phyloP scores from a whole-genome alignment of 108 stramenopile species.

The Stephanodiscus triporus region DNA sequence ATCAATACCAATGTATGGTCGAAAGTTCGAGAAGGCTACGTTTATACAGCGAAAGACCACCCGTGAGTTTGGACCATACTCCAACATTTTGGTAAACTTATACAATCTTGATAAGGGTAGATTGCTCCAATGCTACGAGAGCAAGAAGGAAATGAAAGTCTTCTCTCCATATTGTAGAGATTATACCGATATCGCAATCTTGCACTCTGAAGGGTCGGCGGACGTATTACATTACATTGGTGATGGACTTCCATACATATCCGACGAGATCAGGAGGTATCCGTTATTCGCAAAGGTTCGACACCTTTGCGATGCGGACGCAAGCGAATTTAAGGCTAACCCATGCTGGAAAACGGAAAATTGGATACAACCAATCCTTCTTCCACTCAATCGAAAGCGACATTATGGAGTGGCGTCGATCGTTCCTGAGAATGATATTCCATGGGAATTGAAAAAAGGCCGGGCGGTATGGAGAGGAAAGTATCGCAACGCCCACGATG shows the following conservation, averaged over 20 bases:
- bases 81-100: slow-evolving; percentile 40
- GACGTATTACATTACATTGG: slow-evolving; percentile 47
- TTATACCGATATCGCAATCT: slow-evolving; percentile 50
- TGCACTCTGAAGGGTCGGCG: slow-evolving; percentile 39
- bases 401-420: slow-evolving; percentile 36
- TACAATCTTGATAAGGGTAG: slow-evolving; percentile 34
- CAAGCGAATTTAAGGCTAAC: not conserved
- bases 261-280: slow-evolving; percentile 26
- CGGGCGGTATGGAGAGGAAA: slow-evolving; percentile 80
- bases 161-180: slow-evolving; percentile 49
- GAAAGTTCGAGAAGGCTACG: slow-evolving; percentile 30
- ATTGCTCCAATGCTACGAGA: slow-evolving; percentile 35
- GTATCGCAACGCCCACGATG: slow-evolving; percentile 52
- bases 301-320: slow-evolving; percentile 20
- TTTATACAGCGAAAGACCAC: slow-evolving; percentile 45
- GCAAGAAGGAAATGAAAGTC: slow-evolving; percentile 34
- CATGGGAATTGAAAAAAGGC: slow-evolving; percentile 70
- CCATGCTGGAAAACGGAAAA: not conserved
- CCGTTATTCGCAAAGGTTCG: slow-evolving; percentile 52
- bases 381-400: slow-evolving; percentile 46
- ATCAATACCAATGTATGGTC: slow-evolving; percentile 27
- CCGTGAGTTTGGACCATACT: slow-evolving; percentile 40
- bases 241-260: slow-evolving; percentile 39
- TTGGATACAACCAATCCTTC: slow-evolving; percentile 33
- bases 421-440: slow-evolving; percentile 65